Conservation (phyloP, 2,329 filamentous ascomycete species). For the Trichophyton simii region DNA sequence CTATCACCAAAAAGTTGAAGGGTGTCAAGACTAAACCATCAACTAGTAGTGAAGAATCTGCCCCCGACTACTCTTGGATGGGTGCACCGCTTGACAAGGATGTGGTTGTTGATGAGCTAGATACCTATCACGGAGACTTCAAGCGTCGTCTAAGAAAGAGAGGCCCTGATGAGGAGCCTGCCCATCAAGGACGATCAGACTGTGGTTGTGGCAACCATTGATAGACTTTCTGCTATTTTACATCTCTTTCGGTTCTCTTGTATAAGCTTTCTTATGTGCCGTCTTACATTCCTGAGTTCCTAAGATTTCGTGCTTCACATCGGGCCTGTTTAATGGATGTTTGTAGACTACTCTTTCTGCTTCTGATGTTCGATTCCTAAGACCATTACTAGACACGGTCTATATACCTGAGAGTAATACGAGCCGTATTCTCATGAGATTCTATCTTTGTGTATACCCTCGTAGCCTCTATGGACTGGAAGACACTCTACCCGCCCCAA, state of each 20-base stretch:
- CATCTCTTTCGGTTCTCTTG: neutral
- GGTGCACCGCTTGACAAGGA: constrained; percentile 28
- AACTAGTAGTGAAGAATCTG: constrained; percentile 7
- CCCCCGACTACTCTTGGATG: constrained; percentile 27
- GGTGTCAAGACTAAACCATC: constrained; percentile 15
- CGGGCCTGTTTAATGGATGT: neutral
- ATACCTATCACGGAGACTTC: constrained; percentile 36
- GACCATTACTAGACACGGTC: neutral
- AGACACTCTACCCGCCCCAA: too few relatives aligned
- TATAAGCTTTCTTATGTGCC: neutral
- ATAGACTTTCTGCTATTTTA: constrained; percentile 7
- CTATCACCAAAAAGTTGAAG: constrained; percentile 62
- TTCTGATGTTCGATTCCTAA: neutral
- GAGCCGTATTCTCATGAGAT: neutral
- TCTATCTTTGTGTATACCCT: neutral
- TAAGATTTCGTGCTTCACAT: neutral
- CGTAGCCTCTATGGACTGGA: neutral
- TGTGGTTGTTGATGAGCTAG: constrained; percentile 28
- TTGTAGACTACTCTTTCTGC: neutral
- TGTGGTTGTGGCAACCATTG: constrained; percentile 23
- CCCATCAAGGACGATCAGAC: constrained; percentile 11
- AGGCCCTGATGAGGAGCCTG: constrained; percentile 18
- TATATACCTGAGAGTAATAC: neutral
- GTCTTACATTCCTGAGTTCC: neutral
- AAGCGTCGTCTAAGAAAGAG: constrained; percentile 14